These are phyloP conservation scores for Panaeolus cyanescens DNA, from an alignment of 768 basidiomycete species.

Conservation along the genomic window DNA sequence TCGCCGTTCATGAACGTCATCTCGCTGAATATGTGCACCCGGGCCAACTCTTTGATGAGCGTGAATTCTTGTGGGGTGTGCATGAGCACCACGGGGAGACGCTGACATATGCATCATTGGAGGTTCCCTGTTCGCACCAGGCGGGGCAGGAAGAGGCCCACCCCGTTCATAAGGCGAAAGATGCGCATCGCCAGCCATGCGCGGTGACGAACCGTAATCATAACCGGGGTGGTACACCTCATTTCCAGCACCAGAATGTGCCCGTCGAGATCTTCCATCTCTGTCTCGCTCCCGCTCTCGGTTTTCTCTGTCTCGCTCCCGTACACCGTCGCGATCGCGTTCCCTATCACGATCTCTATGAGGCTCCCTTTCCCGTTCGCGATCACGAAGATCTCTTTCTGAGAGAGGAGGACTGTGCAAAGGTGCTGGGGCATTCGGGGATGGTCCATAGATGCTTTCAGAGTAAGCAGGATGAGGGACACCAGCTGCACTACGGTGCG, in stretches of 20 bases:
- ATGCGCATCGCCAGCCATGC: not conserved
- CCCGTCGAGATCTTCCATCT: slow-evolving; percentile 10
- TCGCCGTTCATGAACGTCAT: slow-evolving; percentile 28
- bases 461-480: slow-evolving; percentile 41
- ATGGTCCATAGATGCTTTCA: slow-evolving; percentile 29
- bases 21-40: slow-evolving; percentile 55
- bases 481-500: slow-evolving; percentile 36
- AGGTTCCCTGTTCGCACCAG: not conserved
- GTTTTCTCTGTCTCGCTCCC: slow-evolving; percentile 8
- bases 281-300: slow-evolving; percentile 15
- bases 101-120: slow-evolving; percentile 1
- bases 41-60: slow-evolving; percentile 71
- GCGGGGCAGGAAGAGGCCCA: not conserved
- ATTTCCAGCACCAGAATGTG: not conserved
- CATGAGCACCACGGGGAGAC: slow-evolving; percentile 1
- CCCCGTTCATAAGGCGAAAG: slow-evolving; percentile 1
- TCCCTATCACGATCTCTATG: slow-evolving; percentile 31
- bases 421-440: slow-evolving; percentile 45
- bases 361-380: slow-evolving; percentile 36
- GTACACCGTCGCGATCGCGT: slow-evolving; percentile 12
- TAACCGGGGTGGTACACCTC: slow-evolving; percentile 2
- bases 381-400: slow-evolving; percentile 36
- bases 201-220: slow-evolving; percentile 1
- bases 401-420: slow-evolving; percentile 53
- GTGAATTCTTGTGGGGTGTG: slow-evolving; percentile 41